phyloP scores from a whole-genome alignment of 805 yeast genomes.

The Brettanomyces naardenensis region DNA sequence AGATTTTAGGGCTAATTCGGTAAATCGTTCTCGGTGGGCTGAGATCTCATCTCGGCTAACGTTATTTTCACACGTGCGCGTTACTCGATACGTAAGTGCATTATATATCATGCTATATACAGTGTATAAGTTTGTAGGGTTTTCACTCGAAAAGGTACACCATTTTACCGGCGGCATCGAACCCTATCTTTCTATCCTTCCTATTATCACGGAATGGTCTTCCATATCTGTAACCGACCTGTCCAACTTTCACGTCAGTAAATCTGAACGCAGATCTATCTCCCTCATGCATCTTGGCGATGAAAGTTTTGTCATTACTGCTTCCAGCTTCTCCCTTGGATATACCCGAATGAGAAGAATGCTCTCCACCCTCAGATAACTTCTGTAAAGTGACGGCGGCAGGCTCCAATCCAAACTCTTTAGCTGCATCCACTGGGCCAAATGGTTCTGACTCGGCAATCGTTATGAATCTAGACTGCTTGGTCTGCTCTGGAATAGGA shows the following conservation, averaged over 20 bases:
- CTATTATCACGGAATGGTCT: constrained; percentile 83
- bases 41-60: too few species aligned
- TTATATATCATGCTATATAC: too few species aligned
- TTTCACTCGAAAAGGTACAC: constrained; percentile 23
- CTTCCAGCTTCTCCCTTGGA: constrained; percentile 7
- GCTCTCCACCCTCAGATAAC: constrained; percentile 54
- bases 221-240: constrained; percentile 89
- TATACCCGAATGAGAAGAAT: constrained; percentile 29
- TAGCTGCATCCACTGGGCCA: constrained; percentile 93
- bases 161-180: constrained; percentile 58
- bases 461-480: constrained; percentile 74
- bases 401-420: constrained; percentile 75
- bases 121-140: too few species aligned
- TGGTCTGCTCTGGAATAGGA: constrained; percentile 80
- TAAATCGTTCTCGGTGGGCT: too few species aligned
- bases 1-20: too few species aligned
- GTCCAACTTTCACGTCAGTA: constrained; percentile 70
- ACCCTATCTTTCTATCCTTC: constrained; percentile 71
- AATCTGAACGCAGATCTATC: constrained; percentile 71
- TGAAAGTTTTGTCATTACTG: constrained; percentile 26
- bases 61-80: too few species aligned
- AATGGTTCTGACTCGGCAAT: constrained; percentile 93
- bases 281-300: constrained; percentile 56
- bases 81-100: too few species aligned
- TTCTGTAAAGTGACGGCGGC: constrained; percentile 71